A percentile compares a stretch with the other conserved stretches of the same genome.
Conservation (phyloP, 1,139 yeast genomes). For the Suhomyces panamericanus region DNA sequence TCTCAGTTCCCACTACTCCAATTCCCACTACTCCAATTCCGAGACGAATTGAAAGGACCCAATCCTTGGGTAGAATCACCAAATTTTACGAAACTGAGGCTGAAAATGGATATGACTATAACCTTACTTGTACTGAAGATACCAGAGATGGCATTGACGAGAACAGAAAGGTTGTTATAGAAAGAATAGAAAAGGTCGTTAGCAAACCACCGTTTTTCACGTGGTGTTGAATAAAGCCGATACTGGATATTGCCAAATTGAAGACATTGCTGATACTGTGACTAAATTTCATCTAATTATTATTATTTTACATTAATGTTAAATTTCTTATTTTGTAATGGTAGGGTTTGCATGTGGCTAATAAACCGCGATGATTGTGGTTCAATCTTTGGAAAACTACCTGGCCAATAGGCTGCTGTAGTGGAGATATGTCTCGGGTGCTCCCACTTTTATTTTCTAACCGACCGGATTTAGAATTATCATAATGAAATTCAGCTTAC, state of each 20-base stretch:
- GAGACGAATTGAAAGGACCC: background rate
- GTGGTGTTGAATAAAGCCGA: conserved; percentile 49
- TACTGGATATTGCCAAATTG: background rate
- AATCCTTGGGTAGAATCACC: background rate
- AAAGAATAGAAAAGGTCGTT: conserved; percentile 57
- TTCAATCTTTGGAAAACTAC: too few relatives aligned
- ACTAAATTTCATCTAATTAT: background rate
- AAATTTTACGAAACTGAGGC: background rate
- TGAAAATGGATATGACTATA: conserved; percentile 17
- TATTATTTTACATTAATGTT: background rate
- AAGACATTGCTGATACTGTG: background rate
- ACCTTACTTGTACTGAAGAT: conserved; percentile 8
- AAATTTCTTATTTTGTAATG: background rate
- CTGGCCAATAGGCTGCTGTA: too few relatives aligned
- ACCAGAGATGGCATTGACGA: conserved; percentile 10
- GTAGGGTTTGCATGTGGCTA: too few relatives aligned
- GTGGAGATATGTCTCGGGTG: too few relatives aligned
- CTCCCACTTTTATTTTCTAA: too few relatives aligned
- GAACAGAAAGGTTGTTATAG: conserved; percentile 56
- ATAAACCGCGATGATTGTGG: too few relatives aligned
- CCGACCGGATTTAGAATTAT: too few relatives aligned
- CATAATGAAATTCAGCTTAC: too few relatives aligned
- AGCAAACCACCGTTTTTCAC: conserved; percentile 67
- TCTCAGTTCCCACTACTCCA: background rate
- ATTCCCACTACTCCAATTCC: background rate